Evolutionary conservation across 179 eudicot species (phyloP), one percentile per base, ranked within the genome.

Genomic region (Nepenthes alata): DNA sequence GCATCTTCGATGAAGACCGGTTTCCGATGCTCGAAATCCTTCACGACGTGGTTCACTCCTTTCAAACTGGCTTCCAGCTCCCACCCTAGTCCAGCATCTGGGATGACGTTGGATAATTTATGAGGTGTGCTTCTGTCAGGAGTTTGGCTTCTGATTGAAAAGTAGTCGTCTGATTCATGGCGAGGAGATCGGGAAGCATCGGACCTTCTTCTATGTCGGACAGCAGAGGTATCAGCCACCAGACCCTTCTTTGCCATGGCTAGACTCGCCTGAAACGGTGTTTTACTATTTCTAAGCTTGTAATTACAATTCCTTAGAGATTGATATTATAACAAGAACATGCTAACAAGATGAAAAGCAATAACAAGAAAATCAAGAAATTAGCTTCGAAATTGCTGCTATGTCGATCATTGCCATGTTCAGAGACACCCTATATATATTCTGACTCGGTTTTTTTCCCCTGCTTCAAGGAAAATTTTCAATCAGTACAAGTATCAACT

Each of bases 1-100:
- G 79, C 79, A 72, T 78, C 82, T 59, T 72, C 75, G 53, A 75
- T 72, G 48, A 78, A 76, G 37, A 47, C 75, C 65, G 67, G 68
- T 60, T 52, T 80, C 50, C 57, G 80, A 49, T 69, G 84, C 67
- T 72, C 81, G 59, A 91, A 86, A 65, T 91, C 98, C 67, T 80
- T 86, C 5, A 66, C 59, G 56, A 78, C 55, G 58, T 48, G 57
- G 65, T 67, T 66, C 53, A 75, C 72, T 7, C 77, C 74, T 57
- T 66, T 75, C 41, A 66, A 56, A 39, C 64, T 61, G 2, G 77
- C 77, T 58, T 78, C 65, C 25, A 70, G 47, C 48, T 82, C 88
- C 52, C 67, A 68, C 51, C 65, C 67, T 35, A 55, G 48, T 58
- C 64, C 74, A 53, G 55, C 61, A 57, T 78, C 82, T 62, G 58